Conservation (phyloP, 208 protist genomes). For the Acanthamoeba healyi region DNA sequence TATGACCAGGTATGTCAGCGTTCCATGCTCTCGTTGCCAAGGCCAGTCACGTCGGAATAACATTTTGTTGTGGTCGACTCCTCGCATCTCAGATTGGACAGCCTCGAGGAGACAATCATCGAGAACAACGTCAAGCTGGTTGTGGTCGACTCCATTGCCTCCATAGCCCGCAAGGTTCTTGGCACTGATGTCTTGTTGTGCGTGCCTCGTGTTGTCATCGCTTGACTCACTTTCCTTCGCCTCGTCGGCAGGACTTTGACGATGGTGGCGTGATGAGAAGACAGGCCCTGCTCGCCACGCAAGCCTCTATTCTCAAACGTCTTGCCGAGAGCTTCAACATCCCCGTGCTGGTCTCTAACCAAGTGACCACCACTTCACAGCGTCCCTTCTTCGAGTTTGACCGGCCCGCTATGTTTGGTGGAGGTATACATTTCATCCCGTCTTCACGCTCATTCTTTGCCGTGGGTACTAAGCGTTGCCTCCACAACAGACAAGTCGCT, state of each 20-base stretch:
- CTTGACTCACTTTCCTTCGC: background rate
- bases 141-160: constrained; percentile 54
- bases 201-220: too few relatives aligned
- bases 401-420: background rate
- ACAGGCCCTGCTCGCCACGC: constrained; percentile 38
- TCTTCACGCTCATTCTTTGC: background rate
- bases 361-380: constrained; percentile 53
- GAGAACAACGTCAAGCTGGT: constrained; percentile 56
- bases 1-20: background rate
- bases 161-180: constrained; percentile 6
- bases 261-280: background rate
- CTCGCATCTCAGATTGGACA: constrained; percentile 56
- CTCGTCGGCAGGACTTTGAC: constrained; percentile 62
- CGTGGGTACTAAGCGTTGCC: background rate
- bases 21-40: too few relatives aligned
- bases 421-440: background rate
- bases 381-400: constrained; percentile 57
- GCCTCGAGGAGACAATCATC: constrained; percentile 63
- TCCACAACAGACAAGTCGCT: constrained; percentile 18
- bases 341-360: constrained; percentile 62
- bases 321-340: constrained; percentile 74
- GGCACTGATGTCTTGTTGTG: background rate
- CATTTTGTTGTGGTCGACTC: background rate
- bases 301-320: constrained; percentile 40
- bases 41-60: too few relatives aligned